Evolutionary conservation across 306 rosid genomes (phyloP).

Genomic region (Abrus pulchellus): DNA sequence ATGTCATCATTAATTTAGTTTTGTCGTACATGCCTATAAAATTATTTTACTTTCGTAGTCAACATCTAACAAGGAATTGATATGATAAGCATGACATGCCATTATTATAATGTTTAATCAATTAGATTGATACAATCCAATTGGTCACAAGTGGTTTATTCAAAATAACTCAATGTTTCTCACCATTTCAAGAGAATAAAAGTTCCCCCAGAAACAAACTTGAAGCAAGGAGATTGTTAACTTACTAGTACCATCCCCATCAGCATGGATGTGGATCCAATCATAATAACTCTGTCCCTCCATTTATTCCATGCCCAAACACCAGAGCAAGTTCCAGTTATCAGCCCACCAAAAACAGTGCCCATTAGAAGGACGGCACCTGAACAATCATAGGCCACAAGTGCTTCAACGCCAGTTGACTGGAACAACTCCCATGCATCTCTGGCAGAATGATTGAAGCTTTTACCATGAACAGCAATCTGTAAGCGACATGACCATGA

Average conservation of each 20-base stretch:
- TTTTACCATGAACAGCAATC: slow-evolving; percentile 96
- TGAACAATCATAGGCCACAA: slow-evolving; percentile 95
- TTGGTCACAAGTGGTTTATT: neutral
- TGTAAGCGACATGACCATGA: slow-evolving; percentile 51
- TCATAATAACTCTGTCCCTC: slow-evolving; percentile 80
- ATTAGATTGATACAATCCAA: too few species aligned
- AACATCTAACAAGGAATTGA: neutral
- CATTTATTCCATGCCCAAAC: slow-evolving; percentile 87
- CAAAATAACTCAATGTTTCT: neutral
- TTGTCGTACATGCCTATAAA: neutral
- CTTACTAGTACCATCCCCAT: slow-evolving; percentile 99
- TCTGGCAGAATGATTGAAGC: slow-evolving; percentile 92
- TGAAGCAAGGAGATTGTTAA: slow-evolving; percentile 11
- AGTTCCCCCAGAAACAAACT: neutral
- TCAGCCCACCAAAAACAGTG: slow-evolving; percentile 84
- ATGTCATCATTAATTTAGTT: slow-evolving; percentile 11
- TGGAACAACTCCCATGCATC: slow-evolving; percentile 99
- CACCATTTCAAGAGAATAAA: neutral
- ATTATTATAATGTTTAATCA: too few species aligned
- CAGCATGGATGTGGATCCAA: slow-evolving; percentile 87
- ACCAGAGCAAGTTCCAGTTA: slow-evolving; percentile 93
- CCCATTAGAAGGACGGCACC: slow-evolving; percentile 98
- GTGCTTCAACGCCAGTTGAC: slow-evolving; percentile 98
- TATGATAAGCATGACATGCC: slow-evolving; percentile 3
- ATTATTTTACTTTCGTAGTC: neutral